These are phyloP conservation scores for Tricholoma saponaceum DNA, from an alignment of 768 basidiomycete species.

Conservation along the genomic window DNA sequence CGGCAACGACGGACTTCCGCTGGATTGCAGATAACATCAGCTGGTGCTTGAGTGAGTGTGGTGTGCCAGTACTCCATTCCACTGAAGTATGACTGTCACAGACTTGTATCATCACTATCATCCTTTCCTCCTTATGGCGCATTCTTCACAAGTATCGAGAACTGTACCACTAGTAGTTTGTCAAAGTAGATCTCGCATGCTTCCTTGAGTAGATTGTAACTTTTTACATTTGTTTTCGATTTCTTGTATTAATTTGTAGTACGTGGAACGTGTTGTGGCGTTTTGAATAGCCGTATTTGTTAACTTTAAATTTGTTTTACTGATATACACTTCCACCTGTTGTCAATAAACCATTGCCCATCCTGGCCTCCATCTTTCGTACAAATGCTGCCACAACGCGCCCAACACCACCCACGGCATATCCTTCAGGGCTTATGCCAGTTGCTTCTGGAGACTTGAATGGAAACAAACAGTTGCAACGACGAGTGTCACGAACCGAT, in stretches of 20 bases:
- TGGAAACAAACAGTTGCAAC: constrained; percentile 33
- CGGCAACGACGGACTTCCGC: constrained; percentile 78
- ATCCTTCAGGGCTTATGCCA: constrained; percentile 50
- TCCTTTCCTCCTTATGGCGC: background rate
- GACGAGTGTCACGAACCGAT: constrained; percentile 69
- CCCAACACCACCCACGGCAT: constrained; percentile 39
- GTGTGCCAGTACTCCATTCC: background rate
- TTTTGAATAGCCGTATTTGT: background rate
- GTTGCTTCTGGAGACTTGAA: constrained; percentile 48
- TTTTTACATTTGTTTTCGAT: constrained; percentile 9
- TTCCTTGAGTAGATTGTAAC: constrained; percentile 7
- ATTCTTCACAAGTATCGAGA: constrained; percentile 2
- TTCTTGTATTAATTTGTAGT: constrained; percentile 6
- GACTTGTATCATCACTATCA: constrained; percentile 5
- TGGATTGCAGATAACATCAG: constrained; percentile 40
- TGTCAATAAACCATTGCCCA: constrained; percentile 26
- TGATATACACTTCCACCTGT: too few species aligned
- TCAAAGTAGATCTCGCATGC: background rate
- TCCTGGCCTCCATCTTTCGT: constrained; percentile 66
- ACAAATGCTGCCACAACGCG: constrained; percentile 42
- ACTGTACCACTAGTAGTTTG: constrained; percentile 1
- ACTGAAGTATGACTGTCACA: background rate
- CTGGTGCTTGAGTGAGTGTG: constrained; percentile 22
- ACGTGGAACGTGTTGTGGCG: constrained; percentile 3
- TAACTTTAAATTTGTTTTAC: too few species aligned